Conservation (phyloP, 495 filamentous ascomycete genomes). For the Podospora appendiculata region DNA sequence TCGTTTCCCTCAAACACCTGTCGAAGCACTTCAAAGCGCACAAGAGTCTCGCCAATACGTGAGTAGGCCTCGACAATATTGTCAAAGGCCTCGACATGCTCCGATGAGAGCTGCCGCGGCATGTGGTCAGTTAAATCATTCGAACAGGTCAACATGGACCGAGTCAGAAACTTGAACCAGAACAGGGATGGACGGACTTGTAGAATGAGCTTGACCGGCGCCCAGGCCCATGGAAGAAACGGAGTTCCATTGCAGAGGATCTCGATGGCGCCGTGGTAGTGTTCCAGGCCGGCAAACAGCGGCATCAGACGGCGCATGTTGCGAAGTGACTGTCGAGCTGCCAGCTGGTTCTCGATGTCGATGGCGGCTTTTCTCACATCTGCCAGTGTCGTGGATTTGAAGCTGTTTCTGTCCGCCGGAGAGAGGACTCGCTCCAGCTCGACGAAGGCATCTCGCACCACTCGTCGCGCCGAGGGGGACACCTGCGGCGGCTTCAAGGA, state of each 20-base stretch:
- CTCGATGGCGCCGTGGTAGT: constrained; percentile 34
- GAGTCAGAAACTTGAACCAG: not conserved
- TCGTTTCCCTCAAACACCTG: constrained; percentile 19
- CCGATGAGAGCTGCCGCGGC: constrained; percentile 24
- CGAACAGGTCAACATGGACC: not conserved
- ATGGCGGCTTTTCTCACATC: constrained; percentile 26
- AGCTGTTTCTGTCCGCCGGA: constrained; percentile 17
- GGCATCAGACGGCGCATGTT: constrained; percentile 33
- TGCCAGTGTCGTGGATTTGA: constrained; percentile 24
- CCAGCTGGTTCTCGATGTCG: constrained; percentile 29
- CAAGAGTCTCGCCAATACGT: constrained; percentile 29
- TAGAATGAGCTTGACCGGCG: constrained; percentile 36
- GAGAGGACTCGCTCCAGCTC: constrained; percentile 21
- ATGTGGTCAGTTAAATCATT: no score
- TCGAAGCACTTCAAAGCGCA: constrained; percentile 27
- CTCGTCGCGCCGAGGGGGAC: not conserved
- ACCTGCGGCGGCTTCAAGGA: not conserved
- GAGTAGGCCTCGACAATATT: constrained; percentile 32
- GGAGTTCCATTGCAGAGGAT: constrained; percentile 38
- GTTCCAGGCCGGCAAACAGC: constrained; percentile 27
- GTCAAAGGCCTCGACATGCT: constrained; percentile 30
- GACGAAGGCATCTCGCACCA: constrained; percentile 20
- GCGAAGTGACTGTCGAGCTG: constrained; percentile 24
- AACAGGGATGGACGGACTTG: constrained; percentile 12
- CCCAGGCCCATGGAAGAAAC: constrained; percentile 40